Conservation (phyloP, 805 yeast species). For the Candida koratica region DNA sequence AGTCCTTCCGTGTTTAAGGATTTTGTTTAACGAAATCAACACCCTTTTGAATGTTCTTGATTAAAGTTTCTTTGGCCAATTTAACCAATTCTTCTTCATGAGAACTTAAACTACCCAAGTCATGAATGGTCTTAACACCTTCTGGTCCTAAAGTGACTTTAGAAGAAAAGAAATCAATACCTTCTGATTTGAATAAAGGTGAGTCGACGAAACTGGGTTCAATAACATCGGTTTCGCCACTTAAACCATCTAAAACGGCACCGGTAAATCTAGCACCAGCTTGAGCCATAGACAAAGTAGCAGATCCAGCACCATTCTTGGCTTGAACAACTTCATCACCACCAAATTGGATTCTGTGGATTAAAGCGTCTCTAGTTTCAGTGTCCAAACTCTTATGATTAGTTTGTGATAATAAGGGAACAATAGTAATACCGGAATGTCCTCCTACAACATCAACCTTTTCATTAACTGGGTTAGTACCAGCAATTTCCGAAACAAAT, state of each 20-base stretch:
- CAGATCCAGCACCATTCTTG: slow-evolving; percentile 91
- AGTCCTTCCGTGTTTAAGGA: slow-evolving; percentile 50
- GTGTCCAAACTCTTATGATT: slow-evolving; percentile 52
- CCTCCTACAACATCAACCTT: slow-evolving; percentile 90
- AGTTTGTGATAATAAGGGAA: slow-evolving; percentile 86
- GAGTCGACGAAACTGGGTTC: slow-evolving; percentile 75
- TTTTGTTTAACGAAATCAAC: slow-evolving; percentile 73
- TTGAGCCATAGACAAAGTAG: slow-evolving; percentile 89
- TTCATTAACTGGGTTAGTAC: slow-evolving; percentile 75
- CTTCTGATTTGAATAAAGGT: slow-evolving; percentile 79
- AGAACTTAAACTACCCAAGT: slow-evolving; percentile 64
- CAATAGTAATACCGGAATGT: slow-evolving; percentile 95
- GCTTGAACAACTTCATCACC: slow-evolving; percentile 96
- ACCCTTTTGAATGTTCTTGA: slow-evolving; percentile 92
- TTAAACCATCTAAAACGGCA: slow-evolving; percentile 59
- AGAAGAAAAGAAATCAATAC: slow-evolving; percentile 95
- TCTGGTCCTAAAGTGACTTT: slow-evolving; percentile 89
- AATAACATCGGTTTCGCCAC: slow-evolving; percentile 59
- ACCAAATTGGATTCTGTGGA: slow-evolving; percentile 91
- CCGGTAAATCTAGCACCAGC: slow-evolving; percentile 79
- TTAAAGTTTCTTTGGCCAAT: slow-evolving; percentile 82
- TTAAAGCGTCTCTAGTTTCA: slow-evolving; percentile 46
- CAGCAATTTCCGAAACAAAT: slow-evolving; percentile 65
- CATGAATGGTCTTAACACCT: slow-evolving; percentile 81
- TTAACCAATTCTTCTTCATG: slow-evolving; percentile 83